Conservation (phyloP, 192 early-diverging fungal genomes). For the Tieghemiomyces parasiticus region DNA sequence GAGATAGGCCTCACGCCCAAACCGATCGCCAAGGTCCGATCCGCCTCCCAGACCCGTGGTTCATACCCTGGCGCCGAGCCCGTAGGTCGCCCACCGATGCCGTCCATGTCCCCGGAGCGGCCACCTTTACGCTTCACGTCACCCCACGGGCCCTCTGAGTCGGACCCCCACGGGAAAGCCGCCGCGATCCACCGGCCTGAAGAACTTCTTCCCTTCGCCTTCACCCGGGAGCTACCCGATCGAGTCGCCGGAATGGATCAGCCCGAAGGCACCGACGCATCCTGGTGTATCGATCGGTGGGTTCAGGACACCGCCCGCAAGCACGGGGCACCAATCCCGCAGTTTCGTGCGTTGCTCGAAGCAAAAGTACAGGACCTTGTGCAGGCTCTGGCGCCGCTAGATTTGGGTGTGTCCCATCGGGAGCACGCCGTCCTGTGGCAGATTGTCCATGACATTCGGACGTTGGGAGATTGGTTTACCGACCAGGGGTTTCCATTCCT, state of each 20-base stretch:
- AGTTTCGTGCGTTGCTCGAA: neutral
- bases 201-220: neutral
- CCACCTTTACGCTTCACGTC: too few species aligned
- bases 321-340: neutral
- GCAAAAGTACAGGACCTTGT: neutral
- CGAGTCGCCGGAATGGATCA: neutral
- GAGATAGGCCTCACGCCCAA: neutral
- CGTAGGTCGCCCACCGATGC: neutral
- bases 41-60: neutral
- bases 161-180: neutral
- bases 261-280: neutral
- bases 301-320: neutral
- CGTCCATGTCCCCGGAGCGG: neutral
- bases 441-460: neutral
- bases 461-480: neutral
- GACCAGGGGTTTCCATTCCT: neutral
- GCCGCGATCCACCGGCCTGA: neutral
- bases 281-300: neutral
- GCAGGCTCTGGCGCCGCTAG: neutral
- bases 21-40: conserved; percentile 4
- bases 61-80: neutral
- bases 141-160: neutral
- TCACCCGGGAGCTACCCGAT: neutral
- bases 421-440: neutral
- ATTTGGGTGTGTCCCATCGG: neutral